phyloP scores from a whole-genome alignment of 306 rosid genomes.

The Urtica urens region DNA sequence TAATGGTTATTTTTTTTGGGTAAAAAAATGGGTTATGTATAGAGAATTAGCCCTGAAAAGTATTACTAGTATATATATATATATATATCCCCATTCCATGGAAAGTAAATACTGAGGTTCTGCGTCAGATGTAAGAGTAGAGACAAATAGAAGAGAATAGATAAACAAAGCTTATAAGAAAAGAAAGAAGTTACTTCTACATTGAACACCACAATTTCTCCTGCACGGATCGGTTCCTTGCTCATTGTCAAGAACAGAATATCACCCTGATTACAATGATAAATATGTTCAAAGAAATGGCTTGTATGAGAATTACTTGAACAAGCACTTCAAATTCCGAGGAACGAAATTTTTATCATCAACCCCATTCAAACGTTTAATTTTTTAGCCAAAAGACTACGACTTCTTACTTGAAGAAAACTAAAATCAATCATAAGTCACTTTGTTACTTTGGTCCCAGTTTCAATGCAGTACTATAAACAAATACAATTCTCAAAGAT shows the following conservation, averaged over 20 bases:
- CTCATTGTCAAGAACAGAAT: constrained; percentile 54
- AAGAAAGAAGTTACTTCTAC: constrained; percentile 30
- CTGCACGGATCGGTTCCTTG: constrained; percentile 55
- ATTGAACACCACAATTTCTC: constrained; percentile 66
- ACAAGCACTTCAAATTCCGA: no score
- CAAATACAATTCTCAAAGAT: no score
- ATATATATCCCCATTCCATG: not conserved
- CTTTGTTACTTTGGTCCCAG: no score
- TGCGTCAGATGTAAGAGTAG: not conserved
- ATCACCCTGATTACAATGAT: constrained; percentile 75
- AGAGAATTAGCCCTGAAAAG: not conserved
- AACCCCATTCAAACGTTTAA: no score
- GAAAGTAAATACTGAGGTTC: not conserved
- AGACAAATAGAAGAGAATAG: not conserved
- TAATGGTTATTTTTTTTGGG: not conserved
- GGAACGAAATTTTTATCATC: no score
- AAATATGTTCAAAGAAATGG: no score
- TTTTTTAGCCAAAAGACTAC: no score
- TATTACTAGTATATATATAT: no score
- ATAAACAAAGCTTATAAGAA: constrained; percentile 3
- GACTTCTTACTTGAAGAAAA: no score
- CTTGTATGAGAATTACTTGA: no score
- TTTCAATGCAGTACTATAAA: no score
- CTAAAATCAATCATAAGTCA: no score
- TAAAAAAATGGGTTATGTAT: not conserved